Base-by-base conservation (phyloP, 179 eudicot species). In the Actinidia chinensis region DNA sequence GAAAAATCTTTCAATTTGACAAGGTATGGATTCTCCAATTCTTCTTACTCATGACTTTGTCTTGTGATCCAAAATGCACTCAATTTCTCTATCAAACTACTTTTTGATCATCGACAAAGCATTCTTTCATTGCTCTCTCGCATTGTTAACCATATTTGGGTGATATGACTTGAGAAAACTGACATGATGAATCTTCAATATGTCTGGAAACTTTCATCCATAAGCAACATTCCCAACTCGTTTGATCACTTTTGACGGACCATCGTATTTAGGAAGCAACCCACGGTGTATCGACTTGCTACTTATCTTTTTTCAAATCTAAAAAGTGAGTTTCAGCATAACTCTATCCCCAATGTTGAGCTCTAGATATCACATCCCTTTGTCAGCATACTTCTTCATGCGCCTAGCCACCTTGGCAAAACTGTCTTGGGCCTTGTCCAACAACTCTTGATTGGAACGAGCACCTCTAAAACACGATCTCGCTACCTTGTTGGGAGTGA, bases 351-450 rank as follows among this genome's bases (percentile, higher is more conserved):
- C 77, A 6, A 50, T 63, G 7, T 76, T 0, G 23, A 75, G 79
- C 54, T 79, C 77, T 22, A 70, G 10, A 1, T 66, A n/a, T 11
- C 73, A 18, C n/a, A 40, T 51, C 5, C 50, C 9, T 28, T 63
- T 23, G 51, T 76, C 80, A 4, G 58, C 73, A 33, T 60, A 76
- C 46, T 81, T 81, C 67, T 55, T 68, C 82, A 67, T 67, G 3
- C 64, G 25, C n/a, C 18, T 3, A 4, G 3, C 1, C 1, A 50
- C 78, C 44, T 72, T 64, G 3, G 60, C 28, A 25, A 76, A 64
- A 43, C 79, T 63, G 40, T 64, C 71, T 15, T 12, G 5, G 3
- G 63, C 33, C 4, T 58, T 58, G n/a, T n/a, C n/a, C 33, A 75
- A 17, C 2, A 55, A 23, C 22, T 76, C 51, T 17, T 36, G 15